Evolutionary conservation across 371 early-diverging fungal genomes (phyloP).

Genomic region (Quaeritorhiza haematococci): DNA sequence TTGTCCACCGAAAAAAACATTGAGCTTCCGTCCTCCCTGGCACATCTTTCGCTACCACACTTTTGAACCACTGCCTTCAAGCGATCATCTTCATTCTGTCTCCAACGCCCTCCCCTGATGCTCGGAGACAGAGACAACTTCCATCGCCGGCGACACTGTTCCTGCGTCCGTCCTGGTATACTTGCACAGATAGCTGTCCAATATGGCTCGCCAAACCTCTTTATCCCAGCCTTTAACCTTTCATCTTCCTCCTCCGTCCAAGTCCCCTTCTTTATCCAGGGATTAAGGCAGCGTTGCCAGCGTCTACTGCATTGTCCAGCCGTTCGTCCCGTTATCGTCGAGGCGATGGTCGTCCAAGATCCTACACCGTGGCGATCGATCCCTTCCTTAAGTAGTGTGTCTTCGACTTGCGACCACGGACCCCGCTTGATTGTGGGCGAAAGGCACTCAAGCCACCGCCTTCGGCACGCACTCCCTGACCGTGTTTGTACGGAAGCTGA

Average conservation of each 20-base stretch:
- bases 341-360: neutral
- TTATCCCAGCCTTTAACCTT: too few relatives aligned
- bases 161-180: neutral
- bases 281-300: neutral
- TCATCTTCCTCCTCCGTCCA: too few relatives aligned
- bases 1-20: too few relatives aligned
- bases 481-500: neutral
- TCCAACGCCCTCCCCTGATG: neutral
- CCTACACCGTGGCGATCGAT: neutral
- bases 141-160: neutral
- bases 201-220: too few relatives aligned
- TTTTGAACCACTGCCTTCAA: neutral
- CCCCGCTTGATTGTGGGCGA: neutral
- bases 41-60: neutral
- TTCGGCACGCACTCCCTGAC: neutral
- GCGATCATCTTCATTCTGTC: neutral
- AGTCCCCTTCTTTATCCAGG: too few relatives aligned
- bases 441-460: neutral
- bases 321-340: neutral
- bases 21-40: too few relatives aligned
- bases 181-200: neutral
- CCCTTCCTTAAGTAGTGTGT: neutral
- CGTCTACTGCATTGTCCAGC: neutral
- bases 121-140: neutral
- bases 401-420: neutral